A percentile compares a stretch with the other conserved stretches of the same genome.
Evolutionary conservation across 495 filamentous ascomycete species (phyloP).

Genomic region (Penicillium cinerascens): DNA sequence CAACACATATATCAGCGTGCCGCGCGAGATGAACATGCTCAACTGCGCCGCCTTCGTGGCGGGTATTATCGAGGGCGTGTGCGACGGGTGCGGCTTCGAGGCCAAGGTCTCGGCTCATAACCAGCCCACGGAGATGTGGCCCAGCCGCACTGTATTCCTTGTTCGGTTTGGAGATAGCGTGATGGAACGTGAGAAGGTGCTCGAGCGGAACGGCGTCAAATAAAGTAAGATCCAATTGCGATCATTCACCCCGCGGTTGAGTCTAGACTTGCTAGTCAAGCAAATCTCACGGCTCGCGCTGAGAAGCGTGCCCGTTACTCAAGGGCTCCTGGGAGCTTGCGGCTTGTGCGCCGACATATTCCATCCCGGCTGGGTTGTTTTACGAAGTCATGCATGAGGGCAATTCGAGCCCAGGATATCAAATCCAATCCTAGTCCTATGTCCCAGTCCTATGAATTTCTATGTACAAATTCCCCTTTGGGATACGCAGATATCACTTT

Average conservation of each 20-base stretch:
- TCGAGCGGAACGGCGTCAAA: conserved; percentile 49
- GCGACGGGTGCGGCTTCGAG: conserved; percentile 85
- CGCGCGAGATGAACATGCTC: conserved; percentile 90
- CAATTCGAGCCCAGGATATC: neutral
- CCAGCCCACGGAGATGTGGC: conserved; percentile 82
- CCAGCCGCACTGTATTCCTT: conserved; percentile 90
- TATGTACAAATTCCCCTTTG: conserved; percentile 11
- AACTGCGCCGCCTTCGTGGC: conserved; percentile 97
- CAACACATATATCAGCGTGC: conserved; percentile 87
- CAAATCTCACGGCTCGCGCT: neutral
- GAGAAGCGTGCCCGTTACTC: neutral
- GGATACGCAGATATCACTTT: neutral
- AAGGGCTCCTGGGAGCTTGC: neutral
- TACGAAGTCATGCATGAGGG: neutral
- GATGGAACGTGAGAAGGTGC: conserved; percentile 80
- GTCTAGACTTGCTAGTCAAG: neutral
- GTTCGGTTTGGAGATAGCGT: conserved; percentile 85
- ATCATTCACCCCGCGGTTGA: neutral
- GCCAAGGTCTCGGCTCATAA: conserved; percentile 90
- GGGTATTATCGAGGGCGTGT: conserved; percentile 91
- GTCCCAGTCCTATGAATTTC: neutral
- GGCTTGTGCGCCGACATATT: neutral
- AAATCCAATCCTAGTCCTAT: neutral
- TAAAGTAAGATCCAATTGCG: conserved; percentile 10
- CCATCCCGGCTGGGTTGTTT: neutral